phyloP scores from a whole-genome alignment of 805 yeast genomes.

The Monosporozyma yasuniensis region DNA sequence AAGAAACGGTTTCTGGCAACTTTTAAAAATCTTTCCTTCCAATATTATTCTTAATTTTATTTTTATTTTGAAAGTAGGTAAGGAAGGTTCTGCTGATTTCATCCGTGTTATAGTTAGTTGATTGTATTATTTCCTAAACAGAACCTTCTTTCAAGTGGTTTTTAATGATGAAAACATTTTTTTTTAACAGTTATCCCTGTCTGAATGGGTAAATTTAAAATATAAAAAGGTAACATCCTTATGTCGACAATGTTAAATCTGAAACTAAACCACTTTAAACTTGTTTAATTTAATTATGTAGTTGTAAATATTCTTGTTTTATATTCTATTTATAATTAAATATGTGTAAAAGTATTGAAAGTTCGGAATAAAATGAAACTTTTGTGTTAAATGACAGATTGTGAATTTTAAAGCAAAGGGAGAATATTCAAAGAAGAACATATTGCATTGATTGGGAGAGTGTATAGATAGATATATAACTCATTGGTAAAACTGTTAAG shows the following conservation, averaged over 20 bases:
- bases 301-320: constrained; percentile 4
- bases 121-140: neutral
- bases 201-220: constrained; percentile 27
- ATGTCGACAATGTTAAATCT: constrained; percentile 22
- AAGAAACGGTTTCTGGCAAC: neutral
- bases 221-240: constrained; percentile 21
- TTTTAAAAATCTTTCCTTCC: neutral
- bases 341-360: too few species aligned
- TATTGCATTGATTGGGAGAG: too few species aligned
- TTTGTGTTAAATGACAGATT: neutral
- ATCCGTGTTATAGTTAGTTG: neutral
- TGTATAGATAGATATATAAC: too few species aligned
- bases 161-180: constrained; percentile 29
- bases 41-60: too few species aligned
- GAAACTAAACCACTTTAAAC: neutral
- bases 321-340: too few species aligned
- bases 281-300: neutral
- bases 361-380: too few species aligned
- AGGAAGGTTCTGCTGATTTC: neutral
- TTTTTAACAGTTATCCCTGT: constrained; percentile 33
- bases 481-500: too few species aligned
- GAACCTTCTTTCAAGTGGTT: neutral
- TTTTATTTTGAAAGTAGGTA: neutral
- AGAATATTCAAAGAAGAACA: too few species aligned
- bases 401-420: too few species aligned